A percentile compares a stretch with the other conserved stretches of the same genome.
phyloP scores from a whole-genome alignment of 106 monocot species.

The Dioscorea zingiberensis region DNA sequence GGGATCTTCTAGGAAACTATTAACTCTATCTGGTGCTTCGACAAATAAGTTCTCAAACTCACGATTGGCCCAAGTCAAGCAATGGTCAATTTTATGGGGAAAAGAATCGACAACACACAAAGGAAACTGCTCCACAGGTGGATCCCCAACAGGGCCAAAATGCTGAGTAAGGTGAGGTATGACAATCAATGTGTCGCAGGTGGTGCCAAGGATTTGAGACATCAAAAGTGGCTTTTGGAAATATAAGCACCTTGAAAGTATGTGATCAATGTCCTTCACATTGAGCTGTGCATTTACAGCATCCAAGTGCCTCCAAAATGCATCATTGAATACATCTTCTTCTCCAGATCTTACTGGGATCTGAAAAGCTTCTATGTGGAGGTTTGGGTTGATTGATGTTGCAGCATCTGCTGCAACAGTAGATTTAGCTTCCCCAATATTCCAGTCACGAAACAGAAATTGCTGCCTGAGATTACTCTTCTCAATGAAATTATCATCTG shows the following conservation, averaged over 20 bases:
- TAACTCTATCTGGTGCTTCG: constrained; percentile 78
- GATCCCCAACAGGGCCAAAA: constrained; percentile 93
- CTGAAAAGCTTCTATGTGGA: constrained; percentile 81
- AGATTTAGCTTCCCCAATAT: constrained; percentile 94
- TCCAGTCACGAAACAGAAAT: constrained; percentile 93
- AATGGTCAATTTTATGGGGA: constrained; percentile 93
- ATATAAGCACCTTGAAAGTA: constrained; percentile 73
- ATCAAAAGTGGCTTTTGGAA: constrained; percentile 93
- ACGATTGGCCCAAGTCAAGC: constrained; percentile 88
- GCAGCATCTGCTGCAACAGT: constrained; percentile 87
- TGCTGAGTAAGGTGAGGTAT: constrained; percentile 94
- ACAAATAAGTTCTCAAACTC: constrained; percentile 94
- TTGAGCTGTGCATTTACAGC: constrained; percentile 90
- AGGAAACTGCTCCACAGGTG: constrained; percentile 92
- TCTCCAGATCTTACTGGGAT: constrained; percentile 82
- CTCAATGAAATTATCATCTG: constrained; percentile 98
- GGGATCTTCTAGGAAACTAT: constrained; percentile 64
- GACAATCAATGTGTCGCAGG: constrained; percentile 94
- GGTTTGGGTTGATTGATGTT: constrained; percentile 50
- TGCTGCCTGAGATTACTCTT: constrained; percentile 96
- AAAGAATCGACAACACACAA: constrained; percentile 96
- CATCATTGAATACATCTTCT: constrained; percentile 81
- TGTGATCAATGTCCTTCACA: constrained; percentile 88
- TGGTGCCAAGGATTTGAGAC: constrained; percentile 82
- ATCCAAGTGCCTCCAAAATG: constrained; percentile 75